These are phyloP conservation scores for Xylaria sp. DNA, from an alignment of 495 filamentous ascomycete genomes.

Conservation along the genomic window DNA sequence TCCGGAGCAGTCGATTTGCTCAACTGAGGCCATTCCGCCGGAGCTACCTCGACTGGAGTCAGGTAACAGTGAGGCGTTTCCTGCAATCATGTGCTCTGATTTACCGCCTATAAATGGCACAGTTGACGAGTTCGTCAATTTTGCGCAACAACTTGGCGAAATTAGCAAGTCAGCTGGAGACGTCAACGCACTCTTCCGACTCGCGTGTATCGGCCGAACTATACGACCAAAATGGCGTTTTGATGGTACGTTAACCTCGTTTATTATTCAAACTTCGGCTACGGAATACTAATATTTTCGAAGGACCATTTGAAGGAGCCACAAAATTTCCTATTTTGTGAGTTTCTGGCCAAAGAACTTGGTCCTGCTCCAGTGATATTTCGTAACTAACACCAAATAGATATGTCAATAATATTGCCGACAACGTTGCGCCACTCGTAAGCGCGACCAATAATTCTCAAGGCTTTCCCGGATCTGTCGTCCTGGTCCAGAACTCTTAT, in stretches of 20 bases:
- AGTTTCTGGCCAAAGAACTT: not conserved
- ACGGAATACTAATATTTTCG: constrained; percentile 4
- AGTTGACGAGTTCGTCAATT: constrained; percentile 51
- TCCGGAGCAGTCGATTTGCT: constrained; percentile 49
- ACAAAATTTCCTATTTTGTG: constrained; percentile 59
- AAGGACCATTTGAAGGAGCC: constrained; percentile 53
- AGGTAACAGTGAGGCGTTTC: constrained; percentile 55
- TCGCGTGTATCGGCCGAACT: constrained; percentile 65
- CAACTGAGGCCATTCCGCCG: constrained; percentile 37
- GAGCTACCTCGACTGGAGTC: constrained; percentile 45
- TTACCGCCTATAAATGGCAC: constrained; percentile 52
- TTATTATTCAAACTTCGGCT: not conserved
- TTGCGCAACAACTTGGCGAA: constrained; percentile 51
- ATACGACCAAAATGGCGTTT: constrained; percentile 65
- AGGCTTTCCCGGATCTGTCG: constrained; percentile 57
- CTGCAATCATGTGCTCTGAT: constrained; percentile 71
- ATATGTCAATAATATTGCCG: constrained; percentile 61
- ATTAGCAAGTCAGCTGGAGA: constrained; percentile 62
- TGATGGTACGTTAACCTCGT: constrained; percentile 38
- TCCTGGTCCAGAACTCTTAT: constrained; percentile 63
- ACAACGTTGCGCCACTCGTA: constrained; percentile 62
- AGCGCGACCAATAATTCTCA: constrained; percentile 58
- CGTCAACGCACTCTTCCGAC: constrained; percentile 62
- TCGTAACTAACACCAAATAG: not conserved
- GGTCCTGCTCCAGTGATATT: not conserved